These are phyloP conservation scores for Clonostachys chloroleuca DNA, from an alignment of 2,329 filamentous ascomycete species.

Conservation along the genomic window DNA sequence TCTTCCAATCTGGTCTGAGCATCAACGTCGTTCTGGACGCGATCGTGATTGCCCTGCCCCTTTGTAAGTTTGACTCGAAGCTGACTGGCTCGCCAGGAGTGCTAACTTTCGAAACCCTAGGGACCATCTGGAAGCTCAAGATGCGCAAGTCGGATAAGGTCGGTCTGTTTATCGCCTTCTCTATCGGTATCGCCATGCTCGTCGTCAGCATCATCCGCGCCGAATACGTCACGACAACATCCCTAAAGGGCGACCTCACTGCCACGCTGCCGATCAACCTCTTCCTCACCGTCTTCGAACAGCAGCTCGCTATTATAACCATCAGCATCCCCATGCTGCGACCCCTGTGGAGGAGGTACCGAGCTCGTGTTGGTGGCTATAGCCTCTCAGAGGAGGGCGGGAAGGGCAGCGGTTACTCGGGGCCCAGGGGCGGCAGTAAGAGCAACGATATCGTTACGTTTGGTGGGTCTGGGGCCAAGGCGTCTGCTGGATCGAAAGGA, in stretches of 20 bases:
- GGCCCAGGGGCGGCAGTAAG: no score
- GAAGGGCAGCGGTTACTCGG: no score
- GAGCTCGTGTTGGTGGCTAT: background rate
- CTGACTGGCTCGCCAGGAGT: no score
- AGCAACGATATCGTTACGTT: no score
- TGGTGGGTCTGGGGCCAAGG: no score
- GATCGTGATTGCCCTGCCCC: background rate
- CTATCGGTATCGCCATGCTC: background rate
- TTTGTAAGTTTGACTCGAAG: background rate
- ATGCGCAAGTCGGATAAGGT: background rate
- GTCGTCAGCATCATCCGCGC: background rate
- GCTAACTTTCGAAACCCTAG: background rate
- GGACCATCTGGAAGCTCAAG: background rate
- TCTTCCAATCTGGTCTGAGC: background rate
- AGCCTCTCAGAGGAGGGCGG: background rate
- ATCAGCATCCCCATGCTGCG: constrained; percentile 1
- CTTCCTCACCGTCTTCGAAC: background rate
- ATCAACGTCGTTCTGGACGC: background rate
- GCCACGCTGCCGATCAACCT: background rate
- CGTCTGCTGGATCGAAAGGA: no score
- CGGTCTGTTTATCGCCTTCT: background rate
- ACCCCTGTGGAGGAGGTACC: background rate
- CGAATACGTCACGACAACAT: background rate
- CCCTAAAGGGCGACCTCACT: background rate
- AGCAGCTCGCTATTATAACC: background rate